Percentiles rank a stretch among this genome's conserved stretches.
Evolutionary conservation across 306 rosid genomes (phyloP).

Genomic region (Argentina anserina): DNA sequence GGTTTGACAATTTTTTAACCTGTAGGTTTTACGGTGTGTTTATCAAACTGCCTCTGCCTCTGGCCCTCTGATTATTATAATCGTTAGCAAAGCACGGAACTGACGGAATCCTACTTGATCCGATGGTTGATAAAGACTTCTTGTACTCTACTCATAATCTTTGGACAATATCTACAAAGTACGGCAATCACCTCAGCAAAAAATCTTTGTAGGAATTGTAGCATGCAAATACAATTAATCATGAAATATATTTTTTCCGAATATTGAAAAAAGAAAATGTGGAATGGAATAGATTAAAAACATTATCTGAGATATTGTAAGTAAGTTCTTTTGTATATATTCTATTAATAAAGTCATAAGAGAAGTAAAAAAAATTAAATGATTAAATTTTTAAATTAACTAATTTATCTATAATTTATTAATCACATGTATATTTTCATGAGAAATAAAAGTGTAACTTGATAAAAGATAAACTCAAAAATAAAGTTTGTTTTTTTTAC

Average conservation of each 20-base stretch:
- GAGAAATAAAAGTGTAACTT: too few relatives aligned
- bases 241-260: neutral
- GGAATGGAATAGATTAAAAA: neutral
- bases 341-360: too few relatives aligned
- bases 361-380: too few relatives aligned
- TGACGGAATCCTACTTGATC: neutral
- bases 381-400: too few relatives aligned
- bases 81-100: conserved; percentile 7
- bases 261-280: neutral
- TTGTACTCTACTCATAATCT: neutral
- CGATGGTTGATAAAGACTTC: neutral
- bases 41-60: neutral
- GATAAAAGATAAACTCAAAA: too few relatives aligned
- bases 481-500: too few relatives aligned
- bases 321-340: too few relatives aligned
- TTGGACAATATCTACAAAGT: neutral
- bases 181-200: neutral
- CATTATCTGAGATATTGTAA: neutral
- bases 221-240: neutral
- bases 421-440: too few relatives aligned
- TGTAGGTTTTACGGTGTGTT: neutral
- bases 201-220: neutral
- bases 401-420: too few relatives aligned
- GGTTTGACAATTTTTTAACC: neutral
- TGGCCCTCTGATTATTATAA: neutral